Percentiles rank a stretch among this genome's conserved stretches.
Conservation (phyloP, 2,329 filamentous ascomycete genomes). For the Pseudodiploospora longispora region DNA sequence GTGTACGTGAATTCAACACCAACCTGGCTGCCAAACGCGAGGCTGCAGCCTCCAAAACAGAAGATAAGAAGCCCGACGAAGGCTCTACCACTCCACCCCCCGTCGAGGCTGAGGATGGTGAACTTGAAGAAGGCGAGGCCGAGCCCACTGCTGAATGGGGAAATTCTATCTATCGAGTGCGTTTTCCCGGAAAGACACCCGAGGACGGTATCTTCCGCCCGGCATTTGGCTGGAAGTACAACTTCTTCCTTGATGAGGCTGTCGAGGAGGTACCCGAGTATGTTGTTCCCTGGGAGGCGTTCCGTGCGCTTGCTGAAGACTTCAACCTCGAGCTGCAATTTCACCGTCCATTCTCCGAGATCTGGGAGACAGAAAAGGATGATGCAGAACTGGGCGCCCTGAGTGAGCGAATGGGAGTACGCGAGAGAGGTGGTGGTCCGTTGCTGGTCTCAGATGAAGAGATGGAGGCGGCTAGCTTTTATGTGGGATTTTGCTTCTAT, state of each 20-base stretch:
- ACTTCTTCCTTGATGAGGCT: conserved; percentile 89
- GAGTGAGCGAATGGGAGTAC: conserved; percentile 93
- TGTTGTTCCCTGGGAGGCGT: conserved; percentile 96
- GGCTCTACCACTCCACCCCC: conserved; percentile 16
- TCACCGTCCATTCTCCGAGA: conserved; percentile 79
- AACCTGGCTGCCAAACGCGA: conserved; percentile 31
- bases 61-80: conserved; percentile 14
- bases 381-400: conserved; percentile 72
- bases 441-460: conserved; percentile 75
- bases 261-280: conserved; percentile 96
- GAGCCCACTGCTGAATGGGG: conserved; percentile 74
- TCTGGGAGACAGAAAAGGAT: conserved; percentile 88
- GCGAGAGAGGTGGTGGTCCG: conserved; percentile 57
- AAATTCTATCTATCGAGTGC: conserved; percentile 85
- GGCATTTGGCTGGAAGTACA: conserved; percentile 96
- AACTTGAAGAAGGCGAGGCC: conserved; percentile 52
- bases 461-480: conserved; percentile 87
- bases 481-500: conserved; percentile 94
- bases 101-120: conserved; percentile 31
- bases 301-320: conserved; percentile 89
- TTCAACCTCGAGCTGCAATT: conserved; percentile 96
- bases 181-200: conserved; percentile 76
- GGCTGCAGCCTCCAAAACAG: conserved; percentile 27
- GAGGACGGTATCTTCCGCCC: conserved; percentile 86
- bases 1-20: conserved; percentile 70